Percentiles rank a stretch among this genome's conserved stretches.
phyloP scores from a whole-genome alignment of 495 filamentous ascomycete genomes.

The Immersiella caudata region DNA sequence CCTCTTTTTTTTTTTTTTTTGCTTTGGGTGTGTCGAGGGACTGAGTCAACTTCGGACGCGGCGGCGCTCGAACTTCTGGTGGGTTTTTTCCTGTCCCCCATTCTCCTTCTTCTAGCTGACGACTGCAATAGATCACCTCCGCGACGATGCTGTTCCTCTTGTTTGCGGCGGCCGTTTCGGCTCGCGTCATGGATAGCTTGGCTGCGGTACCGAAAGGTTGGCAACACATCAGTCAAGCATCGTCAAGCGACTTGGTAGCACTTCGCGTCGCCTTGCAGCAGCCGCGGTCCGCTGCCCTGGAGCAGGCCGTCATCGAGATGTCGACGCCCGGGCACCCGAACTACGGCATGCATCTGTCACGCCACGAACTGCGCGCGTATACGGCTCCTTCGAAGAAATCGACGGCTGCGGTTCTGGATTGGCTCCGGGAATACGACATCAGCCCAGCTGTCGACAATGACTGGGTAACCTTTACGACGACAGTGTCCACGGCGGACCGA shows the following conservation, averaged over 20 bases:
- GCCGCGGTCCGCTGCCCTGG: slow-evolving; percentile 53
- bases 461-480: slow-evolving; percentile 54
- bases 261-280: slow-evolving; percentile 42
- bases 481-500: slow-evolving; percentile 47
- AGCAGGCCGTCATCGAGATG: slow-evolving; percentile 56
- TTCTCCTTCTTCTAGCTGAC: neutral
- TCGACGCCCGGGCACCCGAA: slow-evolving; percentile 57
- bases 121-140: neutral
- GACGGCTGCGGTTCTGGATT: slow-evolving; percentile 46
- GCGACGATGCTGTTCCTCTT: slow-evolving; percentile 30
- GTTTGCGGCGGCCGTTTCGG: slow-evolving; percentile 46
- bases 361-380: slow-evolving; percentile 53
- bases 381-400: slow-evolving; percentile 53
- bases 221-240: slow-evolving; percentile 40
- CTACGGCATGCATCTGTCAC: slow-evolving; percentile 61
- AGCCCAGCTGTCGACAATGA: slow-evolving; percentile 48
- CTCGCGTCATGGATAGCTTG: slow-evolving; percentile 53
- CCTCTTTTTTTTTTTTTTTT: no score
- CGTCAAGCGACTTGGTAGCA: slow-evolving; percentile 36
- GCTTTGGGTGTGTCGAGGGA: no score
- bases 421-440: slow-evolving; percentile 57
- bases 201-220: slow-evolving; percentile 51
- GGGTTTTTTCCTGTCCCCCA: neutral
- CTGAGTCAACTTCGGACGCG: no score
- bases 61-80: neutral